phyloP scores from a whole-genome alignment of 1,284 basidiomycete genomes.

The Austroboletus sp. region DNA sequence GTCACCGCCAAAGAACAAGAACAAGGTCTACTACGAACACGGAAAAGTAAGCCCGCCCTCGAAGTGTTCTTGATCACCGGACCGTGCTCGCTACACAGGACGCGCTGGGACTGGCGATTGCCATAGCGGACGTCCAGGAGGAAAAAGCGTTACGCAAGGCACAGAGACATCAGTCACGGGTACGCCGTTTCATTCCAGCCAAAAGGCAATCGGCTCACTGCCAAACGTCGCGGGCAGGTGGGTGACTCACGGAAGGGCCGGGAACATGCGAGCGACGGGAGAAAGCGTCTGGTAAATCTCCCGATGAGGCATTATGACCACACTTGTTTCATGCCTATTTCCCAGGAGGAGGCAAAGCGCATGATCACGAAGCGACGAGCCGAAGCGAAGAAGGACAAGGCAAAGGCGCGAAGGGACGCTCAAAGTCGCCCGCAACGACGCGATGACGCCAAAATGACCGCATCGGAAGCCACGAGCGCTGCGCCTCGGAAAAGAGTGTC shows the following conservation, averaged over 20 bases:
- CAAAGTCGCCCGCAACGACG: conserved; percentile 12
- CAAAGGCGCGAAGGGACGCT: conserved; percentile 20
- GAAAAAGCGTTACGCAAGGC: conserved; percentile 33
- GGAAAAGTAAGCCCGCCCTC: conserved; percentile 27
- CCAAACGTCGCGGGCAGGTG: conserved; percentile 15
- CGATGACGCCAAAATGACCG: conserved; percentile 8
- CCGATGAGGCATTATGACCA: conserved; percentile 9
- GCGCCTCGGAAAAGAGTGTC: conserved; percentile 32
- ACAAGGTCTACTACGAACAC: conserved; percentile 30
- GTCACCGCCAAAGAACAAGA: conserved; percentile 23
- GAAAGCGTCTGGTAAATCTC: conserved; percentile 31
- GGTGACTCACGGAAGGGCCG: conserved; percentile 18
- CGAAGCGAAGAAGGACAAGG: conserved; percentile 30
- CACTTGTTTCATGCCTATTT: conserved; percentile 18
- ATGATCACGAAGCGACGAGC: conserved; percentile 23
- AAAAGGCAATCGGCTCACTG: conserved; percentile 21
- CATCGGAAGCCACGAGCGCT: conserved; percentile 8
- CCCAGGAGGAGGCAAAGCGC: conserved; percentile 28
- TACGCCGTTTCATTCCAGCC: conserved; percentile 15
- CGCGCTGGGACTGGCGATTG: conserved; percentile 37
- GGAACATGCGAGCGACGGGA: conserved; percentile 11
- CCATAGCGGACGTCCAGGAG: conserved; percentile 38
- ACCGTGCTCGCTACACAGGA: conserved; percentile 32
- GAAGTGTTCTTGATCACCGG: conserved; percentile 21
- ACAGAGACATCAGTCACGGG: conserved; percentile 35